Evolutionary conservation across 108 stramenopile species (phyloP).

Genomic region (Cyclotella cryptica): DNA sequence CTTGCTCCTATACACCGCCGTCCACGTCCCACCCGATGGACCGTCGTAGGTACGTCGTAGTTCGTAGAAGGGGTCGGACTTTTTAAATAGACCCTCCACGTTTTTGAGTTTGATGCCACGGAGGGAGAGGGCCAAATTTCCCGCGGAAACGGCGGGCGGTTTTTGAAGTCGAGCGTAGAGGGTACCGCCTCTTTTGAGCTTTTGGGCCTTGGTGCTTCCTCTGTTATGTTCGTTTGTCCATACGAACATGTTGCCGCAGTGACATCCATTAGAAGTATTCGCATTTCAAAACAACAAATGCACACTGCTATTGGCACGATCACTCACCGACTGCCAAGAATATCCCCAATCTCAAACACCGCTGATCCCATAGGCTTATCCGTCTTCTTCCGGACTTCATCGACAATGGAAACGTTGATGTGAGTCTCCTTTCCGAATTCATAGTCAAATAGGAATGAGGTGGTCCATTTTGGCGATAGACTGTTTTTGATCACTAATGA

Average conservation of each 20-base stretch:
- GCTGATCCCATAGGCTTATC: slow-evolving; percentile 74
- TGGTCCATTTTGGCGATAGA: slow-evolving; percentile 71
- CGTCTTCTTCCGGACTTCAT: slow-evolving; percentile 49
- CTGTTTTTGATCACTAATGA: slow-evolving; percentile 67
- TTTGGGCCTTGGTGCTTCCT: slow-evolving; percentile 73
- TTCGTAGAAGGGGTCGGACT: slow-evolving; percentile 86
- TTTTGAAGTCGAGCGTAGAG: slow-evolving; percentile 72
- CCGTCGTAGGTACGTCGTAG: slow-evolving; percentile 58
- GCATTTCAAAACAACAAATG: not conserved
- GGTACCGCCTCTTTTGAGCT: slow-evolving; percentile 74
- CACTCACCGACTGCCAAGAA: slow-evolving; percentile 60
- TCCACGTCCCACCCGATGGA: slow-evolving; percentile 58
- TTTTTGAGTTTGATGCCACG: slow-evolving; percentile 79
- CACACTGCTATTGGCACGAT: not conserved
- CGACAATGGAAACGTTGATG: slow-evolving; percentile 42
- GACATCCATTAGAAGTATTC: not conserved
- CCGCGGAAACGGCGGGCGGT: slow-evolving; percentile 17
- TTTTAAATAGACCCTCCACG: slow-evolving; percentile 77
- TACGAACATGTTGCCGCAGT: not conserved
- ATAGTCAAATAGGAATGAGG: slow-evolving; percentile 68
- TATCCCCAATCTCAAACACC: slow-evolving; percentile 81
- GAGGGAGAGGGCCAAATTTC: slow-evolving; percentile 38
- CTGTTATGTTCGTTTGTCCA: not conserved
- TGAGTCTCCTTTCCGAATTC: slow-evolving; percentile 69
- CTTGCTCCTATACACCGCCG: slow-evolving; percentile 71